These are phyloP conservation scores for Pichia cactophila DNA, from an alignment of 1,139 yeast genomes.

Conservation along the genomic window DNA sequence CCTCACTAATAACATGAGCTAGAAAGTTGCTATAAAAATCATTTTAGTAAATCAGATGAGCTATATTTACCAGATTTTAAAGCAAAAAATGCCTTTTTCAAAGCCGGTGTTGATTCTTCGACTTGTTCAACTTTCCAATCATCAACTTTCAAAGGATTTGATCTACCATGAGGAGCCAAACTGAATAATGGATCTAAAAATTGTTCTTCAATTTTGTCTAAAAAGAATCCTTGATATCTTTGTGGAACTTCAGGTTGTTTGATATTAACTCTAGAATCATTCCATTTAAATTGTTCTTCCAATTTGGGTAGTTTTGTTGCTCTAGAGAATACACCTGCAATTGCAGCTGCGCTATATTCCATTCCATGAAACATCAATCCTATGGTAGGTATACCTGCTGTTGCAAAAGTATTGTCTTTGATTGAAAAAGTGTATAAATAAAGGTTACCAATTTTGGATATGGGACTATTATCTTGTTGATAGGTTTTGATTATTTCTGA, in stretches of 20 bases:
- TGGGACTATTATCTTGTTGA: conserved; percentile 6
- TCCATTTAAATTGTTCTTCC: conserved; percentile 23
- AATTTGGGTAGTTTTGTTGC: conserved; percentile 21
- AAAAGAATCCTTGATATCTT: conserved; percentile 13
- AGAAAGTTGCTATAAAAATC: background rate
- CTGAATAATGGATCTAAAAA: conserved; percentile 16
- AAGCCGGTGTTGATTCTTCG: conserved; percentile 11
- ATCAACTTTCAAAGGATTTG: conserved; percentile 11
- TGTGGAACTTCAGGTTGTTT: conserved; percentile 17
- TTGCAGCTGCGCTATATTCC: conserved; percentile 39
- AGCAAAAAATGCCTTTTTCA: conserved; percentile 11
- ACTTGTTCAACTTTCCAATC: conserved; percentile 9
- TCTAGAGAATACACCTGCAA: conserved; percentile 42
- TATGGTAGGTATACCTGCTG: conserved; percentile 36
- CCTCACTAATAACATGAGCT: too few species aligned
- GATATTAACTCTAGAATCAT: conserved; percentile 13
- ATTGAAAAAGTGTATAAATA: conserved; percentile 35
- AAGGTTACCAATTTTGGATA: conserved; percentile 28
- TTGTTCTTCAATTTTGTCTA: conserved; percentile 12
- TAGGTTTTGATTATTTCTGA: conserved; percentile 14
- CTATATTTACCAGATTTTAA: conserved; percentile 6
- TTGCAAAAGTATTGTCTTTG: conserved; percentile 38
- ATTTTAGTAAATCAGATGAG: conserved; percentile 7
- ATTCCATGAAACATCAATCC: conserved; percentile 37
- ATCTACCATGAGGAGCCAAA: conserved; percentile 11